Evolutionary conservation across 306 rosid genomes (phyloP).

Genomic region (Castanea crenata): DNA sequence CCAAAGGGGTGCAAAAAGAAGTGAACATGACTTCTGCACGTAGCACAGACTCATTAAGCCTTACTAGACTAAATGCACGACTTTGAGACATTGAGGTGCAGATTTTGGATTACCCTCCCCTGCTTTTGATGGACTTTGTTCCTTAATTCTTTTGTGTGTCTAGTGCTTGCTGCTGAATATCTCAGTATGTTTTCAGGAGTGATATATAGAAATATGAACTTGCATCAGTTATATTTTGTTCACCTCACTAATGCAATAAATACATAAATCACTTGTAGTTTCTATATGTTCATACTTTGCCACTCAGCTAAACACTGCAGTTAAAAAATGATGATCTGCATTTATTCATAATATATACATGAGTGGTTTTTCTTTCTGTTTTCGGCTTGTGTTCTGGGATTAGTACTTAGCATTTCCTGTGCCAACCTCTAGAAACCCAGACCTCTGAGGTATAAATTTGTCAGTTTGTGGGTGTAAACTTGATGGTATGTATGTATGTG

Average conservation of each 20-base stretch:
- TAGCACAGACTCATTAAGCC: conserved; percentile 30
- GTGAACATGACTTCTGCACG: conserved; percentile 13
- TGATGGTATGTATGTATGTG: too few species aligned
- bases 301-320: not conserved
- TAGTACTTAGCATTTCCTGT: not conserved
- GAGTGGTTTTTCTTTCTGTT: not conserved
- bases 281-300: not conserved
- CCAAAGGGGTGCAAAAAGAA: conserved; percentile 32
- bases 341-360: not conserved
- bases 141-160: not conserved
- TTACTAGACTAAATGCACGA: conserved; percentile 46
- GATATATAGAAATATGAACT: not conserved
- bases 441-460: not conserved
- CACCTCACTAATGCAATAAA: not conserved
- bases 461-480: too few species aligned
- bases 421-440: not conserved
- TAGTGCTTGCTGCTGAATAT: not conserved
- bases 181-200: not conserved
- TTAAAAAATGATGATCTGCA: not conserved
- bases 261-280: not conserved
- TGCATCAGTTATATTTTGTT: not conserved
- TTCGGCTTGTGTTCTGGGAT: not conserved
- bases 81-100: conserved; percentile 44
- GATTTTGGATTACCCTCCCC: not conserved
- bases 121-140: not conserved